phyloP scores from a whole-genome alignment of 2,329 filamentous ascomycete species.

The Boeremia lycopersici region DNA sequence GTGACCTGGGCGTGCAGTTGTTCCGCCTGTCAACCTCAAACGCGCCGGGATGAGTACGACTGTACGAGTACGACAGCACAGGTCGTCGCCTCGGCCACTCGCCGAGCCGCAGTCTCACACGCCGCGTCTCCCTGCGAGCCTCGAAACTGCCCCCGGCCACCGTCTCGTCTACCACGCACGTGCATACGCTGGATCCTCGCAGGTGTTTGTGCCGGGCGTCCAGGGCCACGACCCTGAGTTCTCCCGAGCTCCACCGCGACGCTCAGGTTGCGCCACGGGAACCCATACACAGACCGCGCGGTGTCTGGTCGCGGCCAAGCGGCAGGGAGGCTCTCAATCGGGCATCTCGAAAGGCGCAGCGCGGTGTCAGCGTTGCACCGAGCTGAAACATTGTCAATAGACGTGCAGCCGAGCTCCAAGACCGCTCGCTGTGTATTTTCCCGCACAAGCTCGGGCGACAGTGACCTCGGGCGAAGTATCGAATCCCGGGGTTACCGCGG shows the following conservation, averaged over 20 bases:
- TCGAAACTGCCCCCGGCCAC: no score
- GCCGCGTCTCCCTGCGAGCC: no score
- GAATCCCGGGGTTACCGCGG: background rate
- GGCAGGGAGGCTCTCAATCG: no score
- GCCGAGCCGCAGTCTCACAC: background rate
- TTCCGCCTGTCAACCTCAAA: no score
- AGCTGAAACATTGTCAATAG: slow-evolving; percentile 6
- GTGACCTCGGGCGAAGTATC: slow-evolving; percentile 13
- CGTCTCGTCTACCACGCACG: background rate
- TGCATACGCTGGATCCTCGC: background rate
- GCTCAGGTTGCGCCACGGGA: background rate
- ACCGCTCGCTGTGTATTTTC: slow-evolving; percentile 7
- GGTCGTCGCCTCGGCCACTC: no score
- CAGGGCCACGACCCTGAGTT: slow-evolving; percentile 2
- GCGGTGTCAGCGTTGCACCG: slow-evolving; percentile 3
- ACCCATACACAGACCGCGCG: background rate
- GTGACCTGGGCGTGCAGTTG: background rate
- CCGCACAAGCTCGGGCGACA: slow-evolving; percentile 4
- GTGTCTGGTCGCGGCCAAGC: no score
- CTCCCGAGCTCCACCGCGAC: background rate
- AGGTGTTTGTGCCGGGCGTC: background rate
- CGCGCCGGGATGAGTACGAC: no score
- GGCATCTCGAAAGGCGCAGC: background rate
- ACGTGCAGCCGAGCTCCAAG: background rate
- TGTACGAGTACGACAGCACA: no score